Conservation (phyloP, 2,329 filamentous ascomycete species). For the Coniochaeta sp. region DNA sequence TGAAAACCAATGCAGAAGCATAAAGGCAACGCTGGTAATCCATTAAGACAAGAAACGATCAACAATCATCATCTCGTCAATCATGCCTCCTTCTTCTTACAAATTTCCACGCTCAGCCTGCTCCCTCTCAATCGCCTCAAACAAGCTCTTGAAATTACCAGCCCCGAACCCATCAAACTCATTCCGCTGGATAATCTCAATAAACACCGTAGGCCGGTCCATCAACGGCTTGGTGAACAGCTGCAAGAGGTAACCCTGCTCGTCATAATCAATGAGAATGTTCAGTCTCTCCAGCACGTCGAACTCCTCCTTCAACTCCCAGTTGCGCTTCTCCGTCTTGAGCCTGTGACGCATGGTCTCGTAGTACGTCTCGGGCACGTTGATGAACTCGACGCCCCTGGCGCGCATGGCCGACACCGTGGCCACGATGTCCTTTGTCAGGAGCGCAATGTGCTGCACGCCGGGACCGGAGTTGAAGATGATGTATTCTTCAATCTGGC, state of each 20-base stretch:
- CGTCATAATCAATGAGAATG: constrained; percentile 93
- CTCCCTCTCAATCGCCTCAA: constrained; percentile 92
- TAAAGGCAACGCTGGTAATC: not conserved
- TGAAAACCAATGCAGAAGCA: not conserved
- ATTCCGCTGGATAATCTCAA: constrained; percentile 92
- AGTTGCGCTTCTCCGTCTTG: constrained; percentile 50
- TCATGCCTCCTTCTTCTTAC: constrained; percentile 25
- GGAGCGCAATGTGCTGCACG: constrained; percentile 88
- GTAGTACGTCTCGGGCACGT: constrained; percentile 83
- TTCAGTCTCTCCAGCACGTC: constrained; percentile 69
- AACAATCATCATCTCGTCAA: not conserved
- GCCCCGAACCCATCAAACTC: constrained; percentile 89
- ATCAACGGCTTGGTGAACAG: constrained; percentile 82
- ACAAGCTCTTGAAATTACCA: constrained; percentile 91
- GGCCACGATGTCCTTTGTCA: constrained; percentile 70
- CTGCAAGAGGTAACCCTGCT: constrained; percentile 74
- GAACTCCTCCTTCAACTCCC: constrained; percentile 71
- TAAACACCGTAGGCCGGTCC: constrained; percentile 91
- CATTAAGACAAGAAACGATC: not conserved
- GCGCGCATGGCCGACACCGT: constrained; percentile 72
- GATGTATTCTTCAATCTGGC: constrained; percentile 90
- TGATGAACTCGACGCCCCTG: constrained; percentile 90
- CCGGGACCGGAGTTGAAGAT: constrained; percentile 84
- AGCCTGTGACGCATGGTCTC: constrained; percentile 66
- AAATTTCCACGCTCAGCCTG: constrained; percentile 82